Base-by-base conservation (phyloP, 805 yeast species). In the Lachancea waltii region DNA sequence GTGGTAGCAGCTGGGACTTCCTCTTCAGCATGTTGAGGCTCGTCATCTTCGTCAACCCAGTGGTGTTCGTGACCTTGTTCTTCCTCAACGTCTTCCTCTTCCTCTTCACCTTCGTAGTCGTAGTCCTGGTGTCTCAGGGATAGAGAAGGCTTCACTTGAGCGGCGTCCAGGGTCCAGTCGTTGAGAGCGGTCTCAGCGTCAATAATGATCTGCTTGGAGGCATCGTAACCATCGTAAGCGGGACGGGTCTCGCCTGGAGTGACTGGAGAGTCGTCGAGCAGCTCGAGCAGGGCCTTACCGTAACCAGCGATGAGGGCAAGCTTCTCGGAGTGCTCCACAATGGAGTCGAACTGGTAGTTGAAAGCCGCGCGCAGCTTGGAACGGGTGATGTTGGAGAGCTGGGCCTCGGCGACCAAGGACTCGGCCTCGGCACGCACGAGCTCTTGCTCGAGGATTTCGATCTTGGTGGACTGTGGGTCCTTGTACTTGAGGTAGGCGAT, bases 211-310 rank as follows among this genome's bases (percentile, higher is more conserved):
- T 83, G 94, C 68, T 82, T 83, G 29, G 90, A 81, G 33, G 90
- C 87, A 63, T 83, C 92, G 62, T 82, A 83, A 51, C 94, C 94
- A 54, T 83, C 94, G 62, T 83, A 83, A 42, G 89, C 82, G 28
- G 89, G 82, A 77, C 92, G 81, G 34, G 90, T 82, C 69, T 84
- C 95, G 71, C 95, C 95, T 43, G 95, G 95, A 43, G 90, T 82
- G 36, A 84, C 90, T 45, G 92, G 84, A 46, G 85, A 68, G 56
- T 83, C 92, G 57, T 84, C 94, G 58, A 85, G 71, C 58, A 85
- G 72, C 67, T 83, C 90, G 58, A 85, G 70, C 42, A 85, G 65
- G 22, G 90, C 92, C 68, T 83, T 83, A 67, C 95, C 95, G 69
- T 85, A 83, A 45, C 92, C 90, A 38, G 94, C 90, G 64, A 85